phyloP scores from a whole-genome alignment of 2,329 filamentous ascomycete genomes.

The Hymenotorrendiella dingleyae region DNA sequence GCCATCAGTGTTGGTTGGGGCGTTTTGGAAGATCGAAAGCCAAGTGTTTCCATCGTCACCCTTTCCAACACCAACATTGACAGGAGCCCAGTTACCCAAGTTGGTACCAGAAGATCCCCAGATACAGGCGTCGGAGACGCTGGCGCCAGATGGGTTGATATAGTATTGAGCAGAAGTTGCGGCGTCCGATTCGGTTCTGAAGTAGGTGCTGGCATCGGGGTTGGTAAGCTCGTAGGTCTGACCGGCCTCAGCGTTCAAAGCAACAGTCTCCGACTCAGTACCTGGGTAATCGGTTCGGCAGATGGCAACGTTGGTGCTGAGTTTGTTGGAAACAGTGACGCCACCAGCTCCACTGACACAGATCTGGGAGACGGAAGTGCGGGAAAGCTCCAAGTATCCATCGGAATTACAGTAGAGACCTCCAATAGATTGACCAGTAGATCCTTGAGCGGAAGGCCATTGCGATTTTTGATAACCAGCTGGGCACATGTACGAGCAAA shows the following conservation, averaged over 20 bases:
- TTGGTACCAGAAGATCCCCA: constrained; percentile 61
- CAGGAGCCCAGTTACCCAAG: constrained; percentile 78
- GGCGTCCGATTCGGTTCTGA: constrained; percentile 67
- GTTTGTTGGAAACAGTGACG: constrained; percentile 70
- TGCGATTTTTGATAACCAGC: constrained; percentile 87
- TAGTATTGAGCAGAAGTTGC: constrained; percentile 92
- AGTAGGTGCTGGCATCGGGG: constrained; percentile 67
- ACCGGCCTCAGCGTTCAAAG: constrained; percentile 59
- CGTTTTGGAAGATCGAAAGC: constrained; percentile 80
- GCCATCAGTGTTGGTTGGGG: constrained; percentile 60
- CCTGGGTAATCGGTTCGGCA: constrained; percentile 98
- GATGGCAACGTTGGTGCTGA: constrained; percentile 60
- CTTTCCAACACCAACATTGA: constrained; percentile 78
- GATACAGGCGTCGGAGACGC: constrained; percentile 62
- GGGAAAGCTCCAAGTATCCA: constrained; percentile 74
- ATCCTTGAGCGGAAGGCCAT: constrained; percentile 75
- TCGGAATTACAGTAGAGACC: constrained; percentile 72
- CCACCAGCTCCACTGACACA: constrained; percentile 66
- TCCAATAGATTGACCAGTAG: constrained; percentile 77
- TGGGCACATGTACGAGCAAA: constrained; percentile 94
- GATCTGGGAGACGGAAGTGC: constrained; percentile 58
- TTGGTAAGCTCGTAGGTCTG: constrained; percentile 62
- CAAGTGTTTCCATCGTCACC: constrained; percentile 61
- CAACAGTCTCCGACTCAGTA: constrained; percentile 81
- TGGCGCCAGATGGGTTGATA: constrained; percentile 75